phyloP scores from a whole-genome alignment of 78 protist genomes.

The Dictyostelium purpureum region DNA sequence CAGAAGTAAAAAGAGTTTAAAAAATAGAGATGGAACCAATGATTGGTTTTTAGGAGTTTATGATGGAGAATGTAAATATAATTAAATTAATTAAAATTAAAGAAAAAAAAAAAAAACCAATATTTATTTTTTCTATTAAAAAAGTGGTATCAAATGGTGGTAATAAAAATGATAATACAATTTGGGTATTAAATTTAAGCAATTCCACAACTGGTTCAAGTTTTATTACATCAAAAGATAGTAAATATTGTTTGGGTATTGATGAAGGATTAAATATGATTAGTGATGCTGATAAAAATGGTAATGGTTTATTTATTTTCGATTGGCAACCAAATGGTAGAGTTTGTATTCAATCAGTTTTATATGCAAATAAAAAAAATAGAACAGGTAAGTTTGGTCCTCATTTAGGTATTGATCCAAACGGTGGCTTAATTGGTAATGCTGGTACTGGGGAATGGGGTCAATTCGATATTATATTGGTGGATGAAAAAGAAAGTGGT shows the following conservation, averaged over 20 bases:
- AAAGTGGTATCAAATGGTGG: constrained; percentile 33
- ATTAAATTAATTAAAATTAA: neutral
- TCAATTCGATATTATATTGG: neutral
- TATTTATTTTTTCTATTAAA: neutral
- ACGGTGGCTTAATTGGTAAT: constrained; percentile 59
- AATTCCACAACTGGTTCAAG: neutral
- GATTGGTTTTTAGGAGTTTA: constrained; percentile 60
- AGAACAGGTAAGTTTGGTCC: constrained; percentile 67
- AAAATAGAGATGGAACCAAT: constrained; percentile 40
- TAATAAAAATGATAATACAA: neutral
- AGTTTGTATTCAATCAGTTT: constrained; percentile 25
- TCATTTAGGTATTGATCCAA: constrained; percentile 58
- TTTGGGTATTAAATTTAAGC: constrained; percentile 17
- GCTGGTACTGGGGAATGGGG: constrained; percentile 80
- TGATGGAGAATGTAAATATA: constrained; percentile 11
- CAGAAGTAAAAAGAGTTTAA: constrained; percentile 36
- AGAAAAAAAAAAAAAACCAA: neutral
- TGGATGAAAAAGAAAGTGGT: neutral
- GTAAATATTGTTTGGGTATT: constrained; percentile 28
- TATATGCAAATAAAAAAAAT: constrained; percentile 14
- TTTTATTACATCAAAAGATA: neutral
- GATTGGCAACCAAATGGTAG: constrained; percentile 20
- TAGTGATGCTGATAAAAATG: constrained; percentile 13
- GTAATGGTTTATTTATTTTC: neutral
- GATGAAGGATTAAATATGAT: constrained; percentile 2